Percentiles rank a stretch among this genome's conserved stretches.
These are phyloP conservation scores for Miscanthus lutarioriparius DNA, from an alignment of 176 grass and related monocot genomes.

Conservation along the genomic window DNA sequence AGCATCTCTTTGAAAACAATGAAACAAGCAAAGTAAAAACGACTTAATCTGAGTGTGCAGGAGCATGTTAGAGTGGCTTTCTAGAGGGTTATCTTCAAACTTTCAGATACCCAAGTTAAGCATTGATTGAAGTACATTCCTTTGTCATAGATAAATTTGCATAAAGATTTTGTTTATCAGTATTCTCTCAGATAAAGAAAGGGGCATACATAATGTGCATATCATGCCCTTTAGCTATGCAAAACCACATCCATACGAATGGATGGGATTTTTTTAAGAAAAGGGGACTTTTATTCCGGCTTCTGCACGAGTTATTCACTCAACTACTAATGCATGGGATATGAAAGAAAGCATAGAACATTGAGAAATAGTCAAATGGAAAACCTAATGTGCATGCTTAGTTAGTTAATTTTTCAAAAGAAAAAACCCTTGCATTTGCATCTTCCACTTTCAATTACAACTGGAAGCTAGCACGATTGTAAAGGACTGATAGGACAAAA, in stretches of 20 bases:
- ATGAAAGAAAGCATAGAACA: neutral
- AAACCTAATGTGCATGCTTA: neutral
- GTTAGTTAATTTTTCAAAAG: conserved; percentile 6
- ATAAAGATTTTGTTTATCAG: neutral
- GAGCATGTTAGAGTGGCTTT: neutral
- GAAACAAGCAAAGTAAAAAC: neutral
- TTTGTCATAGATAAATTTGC: conserved; percentile 16
- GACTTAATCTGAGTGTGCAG: neutral
- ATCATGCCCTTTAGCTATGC: neutral
- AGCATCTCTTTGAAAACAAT: neutral
- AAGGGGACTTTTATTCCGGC: neutral
- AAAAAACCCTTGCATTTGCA: conserved; percentile 1
- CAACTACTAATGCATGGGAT: neutral
- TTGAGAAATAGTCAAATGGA: neutral
- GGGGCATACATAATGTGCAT: neutral
- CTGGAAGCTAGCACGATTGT: conserved; percentile 23
- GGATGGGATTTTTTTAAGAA: neutral
- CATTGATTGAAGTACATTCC: conserved; percentile 8
- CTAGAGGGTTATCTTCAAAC: neutral
- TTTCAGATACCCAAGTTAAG: neutral
- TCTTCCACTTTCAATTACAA: conserved; percentile 17
- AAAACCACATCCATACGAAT: neutral
- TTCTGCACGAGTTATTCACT: neutral
- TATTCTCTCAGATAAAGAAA: conserved; percentile 4
- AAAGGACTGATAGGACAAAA: conserved; percentile 24